Base-by-base conservation (phyloP, 1,139 yeast genomes). In the Blastobotrys apis region DNA sequence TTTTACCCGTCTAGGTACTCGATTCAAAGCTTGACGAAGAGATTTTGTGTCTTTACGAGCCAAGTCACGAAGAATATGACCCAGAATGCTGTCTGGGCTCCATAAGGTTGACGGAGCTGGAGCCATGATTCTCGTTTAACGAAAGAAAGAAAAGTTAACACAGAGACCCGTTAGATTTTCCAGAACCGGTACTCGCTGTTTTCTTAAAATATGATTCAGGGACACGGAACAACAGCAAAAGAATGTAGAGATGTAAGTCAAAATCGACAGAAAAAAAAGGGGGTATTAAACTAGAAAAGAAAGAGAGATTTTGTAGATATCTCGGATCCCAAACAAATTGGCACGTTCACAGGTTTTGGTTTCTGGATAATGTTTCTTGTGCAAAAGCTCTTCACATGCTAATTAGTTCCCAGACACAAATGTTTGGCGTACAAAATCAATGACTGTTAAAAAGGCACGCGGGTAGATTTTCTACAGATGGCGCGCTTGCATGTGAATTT, bases 21-120 rank as follows among this genome's bases (percentile, higher is more conserved):
- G 16, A n/a, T 29, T 30, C 19, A 49, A 15, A 2, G 43, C 33
- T 26, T 39, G 37, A 16, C 42, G 34, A 19, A 49, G 15, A 16
- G 46, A 37, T n/a, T 40, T 29, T 4, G 44, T 21, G 30, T 49
- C 51, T 43, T 45, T 45, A 21, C 43, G 43, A 3, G 48, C 36
- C 43, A 48, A 35, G 17, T 47, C 48, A 13, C 34, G 15, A 25
- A 45, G 31, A 12, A 49, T 37, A 12, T 41, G 39, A 17, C 33
- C 31, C 35, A 45, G 30, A 34, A 45, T 6, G 19, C 43, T 43
- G 13, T 41, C 45, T 3, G 48, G 40, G 20, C 43, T 40, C 48
- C 48, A 45, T 20, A 45, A 32, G 8, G 45, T 41, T 13, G 48
- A 45, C n/a, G 38, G 20, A 13, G 40, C 43, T 19, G 47, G 47